Conservation (phyloP, 2,329 filamentous ascomycete genomes). For the Fusarium sp. region DNA sequence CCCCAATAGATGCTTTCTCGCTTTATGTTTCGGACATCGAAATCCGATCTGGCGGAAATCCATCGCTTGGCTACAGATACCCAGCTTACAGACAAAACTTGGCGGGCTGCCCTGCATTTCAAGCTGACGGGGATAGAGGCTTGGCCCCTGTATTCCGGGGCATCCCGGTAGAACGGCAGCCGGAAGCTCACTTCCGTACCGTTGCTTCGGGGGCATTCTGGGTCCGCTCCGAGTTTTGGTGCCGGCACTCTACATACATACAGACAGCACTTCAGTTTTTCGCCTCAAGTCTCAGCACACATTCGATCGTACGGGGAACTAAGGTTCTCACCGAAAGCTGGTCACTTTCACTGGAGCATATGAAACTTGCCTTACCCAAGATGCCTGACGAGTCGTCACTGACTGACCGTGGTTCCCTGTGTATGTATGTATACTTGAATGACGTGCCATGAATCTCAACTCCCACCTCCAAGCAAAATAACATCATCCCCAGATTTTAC, state of each 20-base stretch:
- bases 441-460: conserved; percentile 5
- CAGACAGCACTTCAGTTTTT: neutral
- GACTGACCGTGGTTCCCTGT: neutral
- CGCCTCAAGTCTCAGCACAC: neutral
- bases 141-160: conserved; percentile 27
- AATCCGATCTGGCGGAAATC: neutral
- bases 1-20: neutral
- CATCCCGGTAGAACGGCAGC: conserved; percentile 28
- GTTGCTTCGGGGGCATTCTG: conserved; percentile 23
- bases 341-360: neutral
- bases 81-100: conserved; percentile 19
- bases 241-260: conserved; percentile 7
- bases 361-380: neutral
- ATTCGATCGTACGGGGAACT: neutral
- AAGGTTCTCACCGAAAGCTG: neutral
- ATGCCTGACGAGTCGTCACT: too few species aligned
- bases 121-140: conserved; percentile 7
- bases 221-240: conserved; percentile 7
- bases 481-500: conserved; percentile 34
- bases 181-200: conserved; percentile 32
- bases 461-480: conserved; percentile 5
- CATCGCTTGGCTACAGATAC: neutral
- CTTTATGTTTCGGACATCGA: neutral
- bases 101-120: conserved; percentile 17
- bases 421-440: neutral